A percentile compares a stretch with the other conserved stretches of the same genome.
Conservation (phyloP, 768 basidiomycete species). For the Aureoboletus auriporus region DNA sequence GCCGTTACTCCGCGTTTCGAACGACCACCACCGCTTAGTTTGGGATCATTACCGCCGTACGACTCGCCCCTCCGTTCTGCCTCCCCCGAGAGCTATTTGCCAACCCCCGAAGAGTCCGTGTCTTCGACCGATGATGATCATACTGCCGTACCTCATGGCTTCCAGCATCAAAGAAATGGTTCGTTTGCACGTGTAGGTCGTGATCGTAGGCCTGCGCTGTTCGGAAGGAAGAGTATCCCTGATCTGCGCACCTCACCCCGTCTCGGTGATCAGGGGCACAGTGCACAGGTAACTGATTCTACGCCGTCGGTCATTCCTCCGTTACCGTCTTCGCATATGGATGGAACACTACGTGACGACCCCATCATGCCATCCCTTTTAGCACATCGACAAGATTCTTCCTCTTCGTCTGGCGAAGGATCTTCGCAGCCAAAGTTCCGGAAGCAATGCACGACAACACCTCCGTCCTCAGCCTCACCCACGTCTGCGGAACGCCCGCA, state of each 20-base stretch:
- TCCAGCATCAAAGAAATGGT: constrained; percentile 46
- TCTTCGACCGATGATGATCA: constrained; percentile 45
- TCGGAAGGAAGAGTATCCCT: constrained; percentile 80
- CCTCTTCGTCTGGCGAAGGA: constrained; percentile 36
- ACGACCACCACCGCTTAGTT: constrained; percentile 46
- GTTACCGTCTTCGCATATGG: constrained; percentile 8
- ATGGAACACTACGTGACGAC: constrained; percentile 21
- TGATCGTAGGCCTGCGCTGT: constrained; percentile 36
- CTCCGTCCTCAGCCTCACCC: constrained; percentile 37
- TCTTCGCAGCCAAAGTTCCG: constrained; percentile 16
- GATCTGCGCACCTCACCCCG: constrained; percentile 60
- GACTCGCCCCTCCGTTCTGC: constrained; percentile 43
- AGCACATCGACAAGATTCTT: constrained; percentile 44
- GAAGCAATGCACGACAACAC: constrained; percentile 27
- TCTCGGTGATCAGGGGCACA: constrained; percentile 28
- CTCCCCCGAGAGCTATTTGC: constrained; percentile 52
- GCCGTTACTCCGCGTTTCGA: constrained; percentile 27
- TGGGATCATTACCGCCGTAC: constrained; percentile 41
- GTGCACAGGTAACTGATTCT: constrained; percentile 26
- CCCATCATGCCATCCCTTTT: constrained; percentile 37
- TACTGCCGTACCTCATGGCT: constrained; percentile 23
- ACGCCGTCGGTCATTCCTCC: constrained; percentile 9
- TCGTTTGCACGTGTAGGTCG: constrained; percentile 43
- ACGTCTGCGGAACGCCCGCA: constrained; percentile 32
- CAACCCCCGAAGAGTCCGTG: constrained; percentile 55